Evolutionary conservation across 2,329 filamentous ascomycete species (phyloP).

Genomic region (Beauveria scarabaeidicola): DNA sequence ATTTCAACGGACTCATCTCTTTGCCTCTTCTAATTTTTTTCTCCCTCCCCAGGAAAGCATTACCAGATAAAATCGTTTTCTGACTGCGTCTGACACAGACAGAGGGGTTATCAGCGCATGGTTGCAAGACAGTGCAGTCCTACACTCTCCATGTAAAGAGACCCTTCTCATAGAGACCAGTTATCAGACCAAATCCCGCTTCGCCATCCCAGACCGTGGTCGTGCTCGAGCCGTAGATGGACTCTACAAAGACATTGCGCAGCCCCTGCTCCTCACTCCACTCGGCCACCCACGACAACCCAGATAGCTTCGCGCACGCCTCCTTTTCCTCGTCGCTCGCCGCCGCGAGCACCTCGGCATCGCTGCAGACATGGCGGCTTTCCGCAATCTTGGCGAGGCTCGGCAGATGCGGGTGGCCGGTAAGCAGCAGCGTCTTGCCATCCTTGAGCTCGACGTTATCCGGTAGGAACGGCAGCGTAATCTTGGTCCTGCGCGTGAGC

Average conservation of each 20-base stretch:
- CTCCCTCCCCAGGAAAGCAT: no score
- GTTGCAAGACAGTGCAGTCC: not conserved
- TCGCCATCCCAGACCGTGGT: constrained; percentile 24
- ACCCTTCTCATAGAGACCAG: constrained; percentile 30
- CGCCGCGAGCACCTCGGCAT: constrained; percentile 18
- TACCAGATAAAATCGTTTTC: no score
- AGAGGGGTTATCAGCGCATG: no score
- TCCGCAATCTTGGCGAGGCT: constrained; percentile 23
- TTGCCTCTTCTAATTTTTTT: no score
- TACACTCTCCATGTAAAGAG: constrained; percentile 21
- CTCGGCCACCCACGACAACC: constrained; percentile 23
- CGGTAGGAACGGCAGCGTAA: constrained; percentile 26
- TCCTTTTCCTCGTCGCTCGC: constrained; percentile 13
- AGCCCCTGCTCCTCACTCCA: constrained; percentile 28
- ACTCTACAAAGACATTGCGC: constrained; percentile 25
- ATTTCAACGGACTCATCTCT: no score
- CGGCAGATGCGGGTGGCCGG: constrained; percentile 31
- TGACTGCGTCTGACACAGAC: no score
- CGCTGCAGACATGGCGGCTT: constrained; percentile 28
- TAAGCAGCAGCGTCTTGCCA: constrained; percentile 26
- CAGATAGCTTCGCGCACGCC: constrained; percentile 9
- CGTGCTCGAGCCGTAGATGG: constrained; percentile 25
- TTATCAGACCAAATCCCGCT: constrained; percentile 25
- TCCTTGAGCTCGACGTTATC: constrained; percentile 30
- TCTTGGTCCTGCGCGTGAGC: not conserved